Conservation (phyloP, 2,329 filamentous ascomycete species). For the Paraphoma chrysanthemicola region DNA sequence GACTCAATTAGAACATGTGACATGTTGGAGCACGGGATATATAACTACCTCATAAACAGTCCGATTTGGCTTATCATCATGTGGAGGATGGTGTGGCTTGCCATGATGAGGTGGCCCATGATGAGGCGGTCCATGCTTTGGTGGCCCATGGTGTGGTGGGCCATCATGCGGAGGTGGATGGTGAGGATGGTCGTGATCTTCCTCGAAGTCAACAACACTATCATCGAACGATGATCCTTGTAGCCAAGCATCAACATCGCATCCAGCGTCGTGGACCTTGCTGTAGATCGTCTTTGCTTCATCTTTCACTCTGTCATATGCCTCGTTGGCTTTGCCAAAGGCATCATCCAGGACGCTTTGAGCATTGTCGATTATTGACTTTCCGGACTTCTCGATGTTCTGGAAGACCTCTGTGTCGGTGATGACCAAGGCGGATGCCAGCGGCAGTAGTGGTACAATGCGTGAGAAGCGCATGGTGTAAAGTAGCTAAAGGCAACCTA, state of each 20-base stretch:
- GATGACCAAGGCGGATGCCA: conserved; percentile 61
- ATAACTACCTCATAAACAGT: conserved; percentile 73
- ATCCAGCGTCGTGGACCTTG: conserved; percentile 52
- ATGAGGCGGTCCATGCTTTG: conserved; percentile 19
- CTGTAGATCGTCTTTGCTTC: conserved; percentile 46
- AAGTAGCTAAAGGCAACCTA: conserved; percentile 10
- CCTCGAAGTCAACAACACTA: conserved; percentile 44
- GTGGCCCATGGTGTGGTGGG: conserved; percentile 17
- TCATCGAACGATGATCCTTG: conserved; percentile 44
- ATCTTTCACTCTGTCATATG: conserved; percentile 50
- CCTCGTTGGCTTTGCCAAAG: conserved; percentile 49
- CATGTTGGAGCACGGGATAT: not conserved
- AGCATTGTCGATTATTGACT: conserved; percentile 24
- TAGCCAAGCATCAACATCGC: conserved; percentile 58
- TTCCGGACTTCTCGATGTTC: conserved; percentile 35
- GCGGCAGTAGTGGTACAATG: conserved; percentile 58
- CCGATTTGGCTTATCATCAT: conserved; percentile 61
- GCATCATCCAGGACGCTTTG: conserved; percentile 32
- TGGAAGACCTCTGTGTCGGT: conserved; percentile 58
- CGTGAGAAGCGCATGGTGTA: conserved; percentile 57
- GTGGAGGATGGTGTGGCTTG: conserved; percentile 45
- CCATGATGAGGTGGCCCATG: conserved; percentile 30
- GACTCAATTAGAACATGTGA: not conserved
- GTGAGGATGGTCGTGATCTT: conserved; percentile 41
- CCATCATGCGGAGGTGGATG: conserved; percentile 23